A percentile compares a stretch with the other conserved stretches of the same genome.
Conservation (phyloP, 2,329 filamentous ascomycete species). For the Acrocalymma vagum region DNA sequence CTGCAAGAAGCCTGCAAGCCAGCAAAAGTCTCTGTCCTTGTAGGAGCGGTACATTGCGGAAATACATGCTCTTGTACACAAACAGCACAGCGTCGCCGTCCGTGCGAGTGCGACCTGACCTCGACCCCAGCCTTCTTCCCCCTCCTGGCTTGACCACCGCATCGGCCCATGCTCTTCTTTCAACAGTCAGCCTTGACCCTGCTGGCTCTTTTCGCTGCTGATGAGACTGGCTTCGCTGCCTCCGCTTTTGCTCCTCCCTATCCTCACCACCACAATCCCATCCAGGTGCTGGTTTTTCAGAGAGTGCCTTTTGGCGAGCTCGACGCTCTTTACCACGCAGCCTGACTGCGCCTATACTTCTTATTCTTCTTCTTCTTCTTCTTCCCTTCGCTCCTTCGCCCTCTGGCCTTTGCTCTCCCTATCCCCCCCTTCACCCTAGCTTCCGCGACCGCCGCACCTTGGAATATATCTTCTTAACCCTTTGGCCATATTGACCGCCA, state of each 20-base stretch:
- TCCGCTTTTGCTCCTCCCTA: constrained; percentile 20
- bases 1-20: no score
- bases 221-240: constrained; percentile 29
- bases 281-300: constrained; percentile 22
- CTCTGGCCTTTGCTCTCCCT: constrained; percentile 16
- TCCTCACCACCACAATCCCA: constrained; percentile 23
- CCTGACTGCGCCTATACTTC: constrained; percentile 7
- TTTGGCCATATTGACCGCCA: no score
- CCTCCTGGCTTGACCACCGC: constrained; percentile 20
- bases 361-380: constrained; percentile 6
- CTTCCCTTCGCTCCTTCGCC: constrained; percentile 27
- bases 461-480: constrained; percentile 21
- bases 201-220: constrained; percentile 31
- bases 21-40: no score
- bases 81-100: constrained; percentile 24
- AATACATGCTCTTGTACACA: no score
- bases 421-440: constrained; percentile 20
- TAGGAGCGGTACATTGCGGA: no score
- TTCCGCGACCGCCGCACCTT: constrained; percentile 17
- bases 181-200: constrained; percentile 31
- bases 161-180: constrained; percentile 5
- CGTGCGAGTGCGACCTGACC: constrained; percentile 30
- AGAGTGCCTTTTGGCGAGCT: constrained; percentile 30
- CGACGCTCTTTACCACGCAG: constrained; percentile 34
- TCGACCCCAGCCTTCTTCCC: constrained; percentile 18